These are phyloP conservation scores for Chondrostereum purpureum DNA, from an alignment of 1,284 basidiomycete genomes.

Conservation along the genomic window DNA sequence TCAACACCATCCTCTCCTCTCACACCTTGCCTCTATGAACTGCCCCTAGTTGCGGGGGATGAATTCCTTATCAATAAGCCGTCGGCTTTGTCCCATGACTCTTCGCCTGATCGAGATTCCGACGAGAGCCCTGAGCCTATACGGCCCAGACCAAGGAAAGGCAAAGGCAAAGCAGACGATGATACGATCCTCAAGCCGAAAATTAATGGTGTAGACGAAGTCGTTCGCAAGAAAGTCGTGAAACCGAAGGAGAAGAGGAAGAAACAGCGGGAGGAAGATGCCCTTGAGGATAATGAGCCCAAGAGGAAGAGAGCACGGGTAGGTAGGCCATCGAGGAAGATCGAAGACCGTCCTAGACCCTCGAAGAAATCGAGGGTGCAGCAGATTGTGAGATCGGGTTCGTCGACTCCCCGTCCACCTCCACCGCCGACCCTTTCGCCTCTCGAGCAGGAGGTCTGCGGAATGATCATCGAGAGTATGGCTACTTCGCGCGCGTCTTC, in stretches of 20 bases:
- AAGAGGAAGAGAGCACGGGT: conserved; percentile 22
- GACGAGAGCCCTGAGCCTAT: conserved; percentile 1
- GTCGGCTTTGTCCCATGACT: not conserved
- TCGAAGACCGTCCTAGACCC: too few relatives aligned
- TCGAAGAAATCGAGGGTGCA: too few relatives aligned
- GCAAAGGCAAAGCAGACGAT: not conserved
- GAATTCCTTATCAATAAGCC: too few relatives aligned
- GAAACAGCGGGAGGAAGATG: conserved; percentile 13
- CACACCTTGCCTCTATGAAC: too few relatives aligned
- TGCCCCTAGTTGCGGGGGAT: too few relatives aligned
- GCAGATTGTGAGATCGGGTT: not conserved
- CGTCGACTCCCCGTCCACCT: not conserved
- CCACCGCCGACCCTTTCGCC: conserved; percentile 12
- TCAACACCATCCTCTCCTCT: not conserved
- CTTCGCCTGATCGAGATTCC: not conserved
- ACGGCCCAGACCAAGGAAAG: conserved; percentile 2
- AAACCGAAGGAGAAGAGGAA: conserved; percentile 16
- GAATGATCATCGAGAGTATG: conserved; percentile 67
- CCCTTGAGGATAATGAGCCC: conserved; percentile 14
- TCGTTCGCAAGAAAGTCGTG: conserved; percentile 4
- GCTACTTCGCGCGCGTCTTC: conserved; percentile 67
- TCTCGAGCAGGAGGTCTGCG: conserved; percentile 39
- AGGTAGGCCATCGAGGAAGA: conserved; percentile 3
- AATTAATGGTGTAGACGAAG: conserved; percentile 1
- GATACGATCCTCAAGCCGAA: not conserved